Conservation (phyloP, 176 grass and related monocot species). For the Carex scoparia region DNA sequence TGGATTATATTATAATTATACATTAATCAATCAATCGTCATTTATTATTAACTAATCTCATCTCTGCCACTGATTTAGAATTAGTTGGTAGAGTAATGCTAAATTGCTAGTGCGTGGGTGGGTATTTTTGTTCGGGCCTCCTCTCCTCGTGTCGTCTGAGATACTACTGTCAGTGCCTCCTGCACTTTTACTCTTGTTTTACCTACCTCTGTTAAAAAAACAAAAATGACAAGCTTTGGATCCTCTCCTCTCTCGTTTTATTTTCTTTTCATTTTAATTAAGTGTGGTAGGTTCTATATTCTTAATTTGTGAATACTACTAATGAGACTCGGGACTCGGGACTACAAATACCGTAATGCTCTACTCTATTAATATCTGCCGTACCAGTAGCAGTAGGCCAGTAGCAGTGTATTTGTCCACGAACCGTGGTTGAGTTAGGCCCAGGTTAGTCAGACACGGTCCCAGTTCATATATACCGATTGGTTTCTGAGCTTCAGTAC, state of each 20-base stretch:
- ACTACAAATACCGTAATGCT: not conserved
- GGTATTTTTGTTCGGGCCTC: not conserved
- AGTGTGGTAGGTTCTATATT: not conserved
- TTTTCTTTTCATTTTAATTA: not conserved
- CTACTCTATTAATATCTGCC: too few relatives aligned
- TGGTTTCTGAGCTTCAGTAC: constrained; percentile 10
- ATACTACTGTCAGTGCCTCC: not conserved
- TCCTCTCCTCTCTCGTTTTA: not conserved
- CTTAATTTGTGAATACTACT: not conserved
- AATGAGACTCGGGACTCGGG: not conserved
- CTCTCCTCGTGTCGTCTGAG: not conserved
- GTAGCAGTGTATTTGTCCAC: too few relatives aligned
- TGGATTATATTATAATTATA: not conserved
- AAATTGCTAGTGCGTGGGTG: not conserved
- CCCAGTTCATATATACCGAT: not conserved
- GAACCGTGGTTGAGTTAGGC: not conserved
- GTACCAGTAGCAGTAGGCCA: not conserved
- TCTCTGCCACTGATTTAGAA: not conserved
- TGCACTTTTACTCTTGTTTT: not conserved
- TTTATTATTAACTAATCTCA: constrained; percentile 3
- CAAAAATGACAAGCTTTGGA: not conserved
- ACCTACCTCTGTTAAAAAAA: constrained; percentile 6
- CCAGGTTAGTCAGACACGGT: constrained; percentile 13
- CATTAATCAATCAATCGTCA: not conserved
- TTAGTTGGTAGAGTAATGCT: not conserved